Base-by-base conservation (phyloP, 1,284 basidiomycete genomes). In the Ustilago nuda region DNA sequence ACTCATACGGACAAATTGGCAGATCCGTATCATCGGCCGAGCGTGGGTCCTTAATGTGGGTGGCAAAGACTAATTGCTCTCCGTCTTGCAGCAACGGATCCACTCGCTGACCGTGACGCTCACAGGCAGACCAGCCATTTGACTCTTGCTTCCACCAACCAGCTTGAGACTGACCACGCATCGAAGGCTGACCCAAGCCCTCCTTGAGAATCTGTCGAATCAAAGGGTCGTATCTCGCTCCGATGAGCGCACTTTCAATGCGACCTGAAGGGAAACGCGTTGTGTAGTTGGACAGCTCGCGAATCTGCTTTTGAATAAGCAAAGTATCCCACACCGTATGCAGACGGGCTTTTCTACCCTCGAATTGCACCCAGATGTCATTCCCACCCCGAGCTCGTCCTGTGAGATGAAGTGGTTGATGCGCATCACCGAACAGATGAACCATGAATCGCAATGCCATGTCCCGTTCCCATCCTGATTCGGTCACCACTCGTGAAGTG, bases 361-460 rank as follows among this genome's bases (percentile, higher is more conserved):
- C 86, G 56, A 86, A 87, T 4, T 73, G 67, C 35, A 87, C 82
- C 51, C 67, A 76, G 56, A 87, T 86, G 27, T 89, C 89, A 82
- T 97, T 97, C 1, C 94, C 94, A 2, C 95, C 94, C 36, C 92
- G 89, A 73, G 93, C 91, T 17, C 93, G 88, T 3, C 94, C 93
- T 0, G 92, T 92, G 48, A 97, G 89, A 85, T 98, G 95, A 56
- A 97, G 88, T 9, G 94, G 94, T 89, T 92, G 92, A 82, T 96
- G 94, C 88, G 95, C 88, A 83, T 97, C 95, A 0, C 95, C 95
- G 9, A 95, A 71, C 74, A 94, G 94, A 84, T 98, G 95, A 41
- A 94, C 90, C 56, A 98, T 88, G 88, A 96, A 97, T 84, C 93
- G 92, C 82, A 96, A 88, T 2, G 94, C 92, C 82, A 88, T 87